Evolutionary conservation across 2,329 filamentous ascomycete genomes (phyloP).

Genomic region (Trichophyton rubrum): DNA sequence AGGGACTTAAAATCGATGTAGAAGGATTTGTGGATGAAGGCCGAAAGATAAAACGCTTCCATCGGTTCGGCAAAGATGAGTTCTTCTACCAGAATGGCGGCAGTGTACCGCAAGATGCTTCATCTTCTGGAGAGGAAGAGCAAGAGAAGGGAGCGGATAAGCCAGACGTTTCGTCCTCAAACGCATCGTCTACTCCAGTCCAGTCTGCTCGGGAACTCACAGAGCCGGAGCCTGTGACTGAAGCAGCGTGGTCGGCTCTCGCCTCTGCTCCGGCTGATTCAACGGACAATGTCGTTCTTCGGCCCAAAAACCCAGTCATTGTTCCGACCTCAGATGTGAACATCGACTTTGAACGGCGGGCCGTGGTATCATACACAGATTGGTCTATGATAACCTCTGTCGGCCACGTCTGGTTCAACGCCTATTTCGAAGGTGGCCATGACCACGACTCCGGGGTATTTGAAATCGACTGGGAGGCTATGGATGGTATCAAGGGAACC

Average conservation of each 20-base stretch:
- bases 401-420: constrained; percentile 94
- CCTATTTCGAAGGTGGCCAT: constrained; percentile 75
- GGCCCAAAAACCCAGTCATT: constrained; percentile 54
- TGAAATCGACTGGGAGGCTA: constrained; percentile 58
- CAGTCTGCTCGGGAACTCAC: constrained; percentile 10
- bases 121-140: not conserved
- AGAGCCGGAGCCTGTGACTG: constrained; percentile 13
- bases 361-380: constrained; percentile 60
- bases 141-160: not conserved
- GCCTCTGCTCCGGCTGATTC: constrained; percentile 20
- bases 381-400: constrained; percentile 85
- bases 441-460: constrained; percentile 59
- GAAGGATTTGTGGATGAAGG: constrained; percentile 84
- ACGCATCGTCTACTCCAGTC: not conserved
- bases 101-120: constrained; percentile 27
- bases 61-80: constrained; percentile 64
- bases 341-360: constrained; percentile 76
- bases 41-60: constrained; percentile 69
- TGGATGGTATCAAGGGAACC: constrained; percentile 93
- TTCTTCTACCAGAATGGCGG: constrained; percentile 39
- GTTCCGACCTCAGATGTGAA: constrained; percentile 78
- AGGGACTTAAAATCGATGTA: constrained; percentile 76
- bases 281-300: constrained; percentile 57
- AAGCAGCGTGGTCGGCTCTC: constrained; percentile 26
- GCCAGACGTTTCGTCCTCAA: not conserved